These are phyloP conservation scores for Cytidiella melzeri DNA, from an alignment of 768 basidiomycete species.

Conservation along the genomic window DNA sequence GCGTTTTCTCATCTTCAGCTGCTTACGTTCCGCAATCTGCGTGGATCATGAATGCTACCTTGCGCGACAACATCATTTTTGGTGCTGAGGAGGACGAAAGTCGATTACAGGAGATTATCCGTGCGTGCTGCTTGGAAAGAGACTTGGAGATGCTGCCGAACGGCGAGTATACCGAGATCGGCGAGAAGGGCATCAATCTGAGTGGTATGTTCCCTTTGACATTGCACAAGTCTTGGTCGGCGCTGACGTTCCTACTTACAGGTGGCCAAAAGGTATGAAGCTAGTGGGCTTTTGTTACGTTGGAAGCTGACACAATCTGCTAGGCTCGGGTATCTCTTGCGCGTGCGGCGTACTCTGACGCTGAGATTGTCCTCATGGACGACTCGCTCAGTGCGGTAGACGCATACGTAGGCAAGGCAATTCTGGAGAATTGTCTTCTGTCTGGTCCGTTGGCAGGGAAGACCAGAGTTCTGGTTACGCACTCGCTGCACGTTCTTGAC, in stretches of 20 bases:
- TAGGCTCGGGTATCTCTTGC: conserved; percentile 74
- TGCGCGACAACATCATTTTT: conserved; percentile 72
- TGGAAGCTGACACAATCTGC: conserved; percentile 6
- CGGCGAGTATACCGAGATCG: conserved; percentile 66
- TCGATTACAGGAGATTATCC: conserved; percentile 50
- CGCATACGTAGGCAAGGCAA: conserved; percentile 63
- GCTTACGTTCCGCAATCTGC: conserved; percentile 57
- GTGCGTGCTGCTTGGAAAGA: conserved; percentile 61
- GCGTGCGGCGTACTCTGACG: conserved; percentile 66
- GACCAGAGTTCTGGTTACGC: conserved; percentile 59
- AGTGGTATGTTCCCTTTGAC: conserved; percentile 36
- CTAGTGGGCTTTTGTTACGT: background rate
- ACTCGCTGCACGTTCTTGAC: conserved; percentile 52
- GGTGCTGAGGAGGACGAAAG: conserved; percentile 58
- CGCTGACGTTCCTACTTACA: background rate
- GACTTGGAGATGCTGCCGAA: conserved; percentile 69
- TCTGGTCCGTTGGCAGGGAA: conserved; percentile 44
- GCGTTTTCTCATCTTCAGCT: conserved; percentile 46
- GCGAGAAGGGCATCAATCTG: conserved; percentile 71
- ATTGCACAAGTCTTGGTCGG: background rate
- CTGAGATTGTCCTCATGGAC: conserved; percentile 73
- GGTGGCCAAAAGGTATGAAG: conserved; percentile 31
- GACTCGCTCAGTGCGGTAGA: conserved; percentile 81
- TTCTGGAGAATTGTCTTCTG: conserved; percentile 57
- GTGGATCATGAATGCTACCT: conserved; percentile 63